Evolutionary conservation across 116 monocot species (phyloP).

Genomic region (Iris pallida): DNA sequence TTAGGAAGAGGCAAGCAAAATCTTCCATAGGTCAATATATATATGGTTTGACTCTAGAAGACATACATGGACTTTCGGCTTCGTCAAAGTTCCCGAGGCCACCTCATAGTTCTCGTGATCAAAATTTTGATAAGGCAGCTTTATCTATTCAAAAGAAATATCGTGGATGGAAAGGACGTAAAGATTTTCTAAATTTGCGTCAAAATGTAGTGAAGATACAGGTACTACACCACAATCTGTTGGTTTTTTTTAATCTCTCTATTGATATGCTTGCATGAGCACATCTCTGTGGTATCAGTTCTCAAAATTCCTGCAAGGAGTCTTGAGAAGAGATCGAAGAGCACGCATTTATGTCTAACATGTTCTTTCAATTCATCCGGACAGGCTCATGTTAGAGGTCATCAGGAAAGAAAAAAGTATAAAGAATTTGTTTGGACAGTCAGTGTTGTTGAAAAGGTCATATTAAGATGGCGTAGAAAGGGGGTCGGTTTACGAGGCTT

Average conservation of each 20-base stretch:
- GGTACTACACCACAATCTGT: constrained; percentile 33
- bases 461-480: constrained; percentile 74
- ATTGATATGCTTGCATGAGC: not conserved
- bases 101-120: constrained; percentile 22
- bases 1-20: constrained; percentile 53
- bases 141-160: constrained; percentile 78
- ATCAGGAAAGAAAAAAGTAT: constrained; percentile 76
- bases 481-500: constrained; percentile 79
- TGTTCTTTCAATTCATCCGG: not conserved
- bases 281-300: not conserved
- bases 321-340: not conserved
- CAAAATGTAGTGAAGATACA: constrained; percentile 83
- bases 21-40: constrained; percentile 27
- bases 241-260: not conserved
- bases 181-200: constrained; percentile 59
- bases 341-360: not conserved
- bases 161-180: constrained; percentile 79
- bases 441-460: constrained; percentile 63
- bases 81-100: constrained; percentile 29
- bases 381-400: constrained; percentile 91
- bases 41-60: constrained; percentile 49
- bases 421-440: constrained; percentile 60
- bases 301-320: not conserved
- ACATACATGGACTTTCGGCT: constrained; percentile 38
- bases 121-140: constrained; percentile 58